Evolutionary conservation across 2,329 filamentous ascomycete genomes (phyloP).

Genomic region (Talaromyces sp.): DNA sequence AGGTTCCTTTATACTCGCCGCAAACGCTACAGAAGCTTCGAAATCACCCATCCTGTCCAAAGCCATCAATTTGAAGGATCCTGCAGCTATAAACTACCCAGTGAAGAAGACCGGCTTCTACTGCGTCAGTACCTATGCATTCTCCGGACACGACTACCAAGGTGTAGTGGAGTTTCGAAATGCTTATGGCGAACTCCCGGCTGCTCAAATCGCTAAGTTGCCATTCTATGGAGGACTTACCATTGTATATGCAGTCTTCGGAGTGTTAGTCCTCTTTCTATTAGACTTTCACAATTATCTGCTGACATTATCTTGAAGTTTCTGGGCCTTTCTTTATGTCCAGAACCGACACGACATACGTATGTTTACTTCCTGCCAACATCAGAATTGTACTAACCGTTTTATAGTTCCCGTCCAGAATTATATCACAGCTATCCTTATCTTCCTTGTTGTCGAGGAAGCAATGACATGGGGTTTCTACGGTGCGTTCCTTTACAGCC

Average conservation of each 20-base stretch:
- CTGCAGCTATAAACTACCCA: conserved; percentile 70
- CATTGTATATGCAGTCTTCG: conserved; percentile 86
- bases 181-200: conserved; percentile 91
- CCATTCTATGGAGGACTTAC: conserved; percentile 95
- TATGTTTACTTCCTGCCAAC: conserved; percentile 33
- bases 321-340: conserved; percentile 94
- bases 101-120: conserved; percentile 94
- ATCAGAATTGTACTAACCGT: background rate
- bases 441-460: conserved; percentile 94
- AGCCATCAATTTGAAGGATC: conserved; percentile 76
- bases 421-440: conserved; percentile 94
- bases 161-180: conserved; percentile 90
- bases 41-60: conserved; percentile 71
- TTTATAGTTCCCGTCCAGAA: conserved; percentile 84
- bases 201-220: conserved; percentile 92
- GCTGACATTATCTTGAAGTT: conserved; percentile 47
- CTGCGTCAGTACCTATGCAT: conserved; percentile 78
- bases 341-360: conserved; percentile 89
- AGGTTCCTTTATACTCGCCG: conserved; percentile 77
- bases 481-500: conserved; percentile 48
- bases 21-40: conserved; percentile 70
- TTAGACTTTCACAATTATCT: background rate
- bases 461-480: conserved; percentile 99
- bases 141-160: conserved; percentile 65
- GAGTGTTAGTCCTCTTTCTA: conserved; percentile 51